Evolutionary conservation across 192 early-diverging fungal species (phyloP), one percentile per base, ranked within the genome.

Genomic region (Umbelopsis ramanniana): DNA sequence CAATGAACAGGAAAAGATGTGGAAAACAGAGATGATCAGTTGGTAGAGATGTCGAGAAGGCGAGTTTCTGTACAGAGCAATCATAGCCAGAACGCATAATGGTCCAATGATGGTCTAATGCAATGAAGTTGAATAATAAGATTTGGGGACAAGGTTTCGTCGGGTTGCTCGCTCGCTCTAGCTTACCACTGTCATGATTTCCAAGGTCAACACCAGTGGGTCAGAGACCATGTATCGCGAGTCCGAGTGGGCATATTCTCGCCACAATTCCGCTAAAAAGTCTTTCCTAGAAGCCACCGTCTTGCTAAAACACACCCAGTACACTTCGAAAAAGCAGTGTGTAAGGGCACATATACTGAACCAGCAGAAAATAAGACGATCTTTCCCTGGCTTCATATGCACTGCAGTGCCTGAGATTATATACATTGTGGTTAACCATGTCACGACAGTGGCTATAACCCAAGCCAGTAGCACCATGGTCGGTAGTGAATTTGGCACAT

Each of bases 191-290:
- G 96, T 98, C 57, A 96, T 90, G 21, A 84, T 83, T 83, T 98
- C 96, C 88, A 97, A 91, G 72, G 91, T 86, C 24, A 92, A 76
- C 4, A 96, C 91, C 70, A 95, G 92, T 9, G 90, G 83, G 67
- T 98, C 96, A 53, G 84, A 85, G 29, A 86, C 85, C 85, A 97
- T 81, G 78, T 98, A 98, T 45, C 95, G 82, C 22, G 94, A 96
- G 79, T 98, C 96, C 45, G 88, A 87, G 70, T 89, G 82, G 1
- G 94, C 76, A 81, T 98, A 98, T 81, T 98, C 95, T 84, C 95
- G 95, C 93, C 94, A 98, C 69, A 94, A 70, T 47, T 95, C 87
- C 8, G 86, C 93, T 45, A 95, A 52, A 6, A 94, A 69, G 24
- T 71, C 78, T 6, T 33, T 52, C 24, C 74, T 46, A 29, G 86